Conservation (phyloP, 352 stramenopile species). For the Globisporangium spiculum region DNA sequence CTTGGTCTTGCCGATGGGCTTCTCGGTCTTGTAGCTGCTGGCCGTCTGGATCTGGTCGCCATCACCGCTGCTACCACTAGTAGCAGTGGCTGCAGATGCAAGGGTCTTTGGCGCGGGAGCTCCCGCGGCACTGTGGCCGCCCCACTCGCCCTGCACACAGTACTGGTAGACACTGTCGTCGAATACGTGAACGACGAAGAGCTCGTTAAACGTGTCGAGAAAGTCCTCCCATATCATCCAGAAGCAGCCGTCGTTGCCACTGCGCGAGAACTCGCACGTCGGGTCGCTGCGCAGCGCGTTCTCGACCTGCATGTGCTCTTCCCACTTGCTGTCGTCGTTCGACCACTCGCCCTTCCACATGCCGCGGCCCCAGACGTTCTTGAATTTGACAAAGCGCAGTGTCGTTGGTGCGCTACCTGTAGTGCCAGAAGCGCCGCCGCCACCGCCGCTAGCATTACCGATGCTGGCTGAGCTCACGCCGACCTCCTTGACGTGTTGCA, state of each 20-base stretch:
- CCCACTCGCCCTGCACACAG: constrained; percentile 49
- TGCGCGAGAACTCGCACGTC: constrained; percentile 60
- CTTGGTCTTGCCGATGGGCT: constrained; percentile 51
- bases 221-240: constrained; percentile 84
- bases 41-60: background rate
- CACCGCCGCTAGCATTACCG: background rate
- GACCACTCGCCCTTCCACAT: constrained; percentile 84
- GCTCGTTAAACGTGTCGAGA: constrained; percentile 65
- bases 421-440: background rate
- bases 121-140: constrained; percentile 33
- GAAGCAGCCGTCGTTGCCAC: constrained; percentile 73
- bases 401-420: constrained; percentile 7
- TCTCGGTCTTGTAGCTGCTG: constrained; percentile 31
- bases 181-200: constrained; percentile 59
- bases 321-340: constrained; percentile 83
- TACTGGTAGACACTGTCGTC: constrained; percentile 45
- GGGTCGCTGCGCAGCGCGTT: constrained; percentile 56
- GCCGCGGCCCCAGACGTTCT: constrained; percentile 73
- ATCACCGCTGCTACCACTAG: background rate
- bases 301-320: constrained; percentile 76
- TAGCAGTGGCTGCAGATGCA: background rate
- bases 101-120: constrained; percentile 20
- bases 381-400: constrained; percentile 77
- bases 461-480: constrained; percentile 14
- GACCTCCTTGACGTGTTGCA: constrained; percentile 72